Conservation (phyloP, 768 basidiomycete species). For the Mycena sanguinolenta region DNA sequence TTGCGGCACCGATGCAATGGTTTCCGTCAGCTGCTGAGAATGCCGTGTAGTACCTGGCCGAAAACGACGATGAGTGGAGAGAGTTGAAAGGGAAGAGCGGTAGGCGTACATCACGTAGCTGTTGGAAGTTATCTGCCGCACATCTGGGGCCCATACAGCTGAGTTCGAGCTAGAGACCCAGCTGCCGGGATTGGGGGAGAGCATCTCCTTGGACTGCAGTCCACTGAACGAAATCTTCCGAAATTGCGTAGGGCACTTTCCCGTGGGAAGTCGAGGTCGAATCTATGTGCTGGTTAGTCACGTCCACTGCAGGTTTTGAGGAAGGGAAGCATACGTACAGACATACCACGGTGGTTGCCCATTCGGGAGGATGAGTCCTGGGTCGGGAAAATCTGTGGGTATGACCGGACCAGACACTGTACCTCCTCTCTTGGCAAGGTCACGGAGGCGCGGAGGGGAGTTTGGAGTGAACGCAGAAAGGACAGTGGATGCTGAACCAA, state of each 20-base stretch:
- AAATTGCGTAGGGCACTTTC: neutral
- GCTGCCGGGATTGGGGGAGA: neutral
- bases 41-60: neutral
- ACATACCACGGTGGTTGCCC: slow-evolving; percentile 4
- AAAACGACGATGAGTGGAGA: neutral
- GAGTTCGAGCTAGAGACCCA: neutral
- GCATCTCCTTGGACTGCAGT: neutral
- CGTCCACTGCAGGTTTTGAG: neutral
- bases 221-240: neutral
- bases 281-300: neutral
- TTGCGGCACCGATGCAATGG: slow-evolving; percentile 1
- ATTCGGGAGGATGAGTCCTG: neutral
- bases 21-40: neutral
- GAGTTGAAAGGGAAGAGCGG: neutral
- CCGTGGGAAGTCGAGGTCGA: slow-evolving; percentile 1
- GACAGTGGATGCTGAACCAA: neutral
- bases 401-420: neutral
- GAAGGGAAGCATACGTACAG: slow-evolving; percentile 2
- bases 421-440: neutral
- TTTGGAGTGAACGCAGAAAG: neutral
- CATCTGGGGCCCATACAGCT: slow-evolving; percentile 2
- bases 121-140: neutral
- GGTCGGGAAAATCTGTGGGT: slow-evolving; percentile 1
- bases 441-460: neutral
- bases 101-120: neutral